Conservation (phyloP, 1,139 yeast species). For the Casaregolazyma lundiana region DNA sequence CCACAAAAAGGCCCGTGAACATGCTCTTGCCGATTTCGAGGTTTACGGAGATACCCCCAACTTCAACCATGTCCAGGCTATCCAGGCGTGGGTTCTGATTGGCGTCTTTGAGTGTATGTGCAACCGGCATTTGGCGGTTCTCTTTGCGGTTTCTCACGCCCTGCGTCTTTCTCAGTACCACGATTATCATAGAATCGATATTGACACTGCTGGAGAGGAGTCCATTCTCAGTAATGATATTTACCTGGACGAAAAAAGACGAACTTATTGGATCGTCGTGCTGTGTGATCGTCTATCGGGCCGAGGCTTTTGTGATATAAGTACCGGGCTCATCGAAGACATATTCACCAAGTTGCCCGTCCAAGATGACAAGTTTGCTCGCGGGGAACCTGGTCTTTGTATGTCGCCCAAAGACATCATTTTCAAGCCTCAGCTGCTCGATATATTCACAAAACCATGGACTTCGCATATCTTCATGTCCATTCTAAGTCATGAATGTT, state of each 20-base stretch:
- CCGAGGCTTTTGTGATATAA: background rate
- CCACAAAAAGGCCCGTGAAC: conserved; percentile 1
- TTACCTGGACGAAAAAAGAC: conserved; percentile 1
- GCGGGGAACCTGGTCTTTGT: conserved; percentile 4
- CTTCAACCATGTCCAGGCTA: conserved; percentile 4
- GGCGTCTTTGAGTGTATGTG: conserved; percentile 1
- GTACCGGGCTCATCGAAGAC: background rate
- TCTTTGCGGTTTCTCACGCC: background rate
- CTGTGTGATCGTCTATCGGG: background rate
- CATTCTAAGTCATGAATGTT: background rate
- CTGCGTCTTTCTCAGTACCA: conserved; percentile 1
- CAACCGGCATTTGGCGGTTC: background rate
- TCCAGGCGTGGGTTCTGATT: conserved; percentile 1
- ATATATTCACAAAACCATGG: background rate
- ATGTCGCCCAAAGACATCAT: background rate
- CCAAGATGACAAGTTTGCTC: conserved; percentile 4
- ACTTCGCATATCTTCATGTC: background rate
- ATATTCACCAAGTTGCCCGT: conserved; percentile 2
- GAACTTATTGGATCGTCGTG: conserved; percentile 1
- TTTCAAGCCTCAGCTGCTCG: background rate
- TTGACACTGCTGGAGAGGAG: background rate
- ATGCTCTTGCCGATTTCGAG: background rate
- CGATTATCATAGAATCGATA: background rate
- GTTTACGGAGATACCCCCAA: background rate
- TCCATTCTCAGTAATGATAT: background rate